These are phyloP conservation scores for Pichia sorboxylosa DNA, from an alignment of 1,139 yeast genomes.

Conservation along the genomic window DNA sequence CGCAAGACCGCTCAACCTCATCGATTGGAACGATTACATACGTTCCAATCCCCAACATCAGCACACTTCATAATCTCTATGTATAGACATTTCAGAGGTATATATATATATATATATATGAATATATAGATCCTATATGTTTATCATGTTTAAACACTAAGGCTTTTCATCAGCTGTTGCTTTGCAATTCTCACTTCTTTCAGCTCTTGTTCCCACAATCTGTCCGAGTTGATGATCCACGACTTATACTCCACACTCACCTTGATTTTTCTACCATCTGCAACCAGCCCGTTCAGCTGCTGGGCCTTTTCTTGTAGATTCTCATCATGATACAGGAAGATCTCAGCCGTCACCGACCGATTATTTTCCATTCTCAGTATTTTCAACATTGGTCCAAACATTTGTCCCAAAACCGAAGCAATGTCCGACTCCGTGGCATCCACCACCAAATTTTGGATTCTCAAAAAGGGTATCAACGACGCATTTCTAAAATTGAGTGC, in stretches of 20 bases:
- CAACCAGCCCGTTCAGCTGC: conserved; percentile 10
- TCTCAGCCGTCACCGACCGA: conserved; percentile 16
- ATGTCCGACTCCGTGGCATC: conserved; percentile 15
- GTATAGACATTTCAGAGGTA: neutral
- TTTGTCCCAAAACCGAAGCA: conserved; percentile 4
- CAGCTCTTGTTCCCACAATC: conserved; percentile 10
- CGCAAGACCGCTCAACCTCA: conserved; percentile 20
- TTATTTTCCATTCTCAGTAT: conserved; percentile 4
- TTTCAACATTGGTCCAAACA: conserved; percentile 6
- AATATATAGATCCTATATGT: neutral
- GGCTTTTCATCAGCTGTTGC: conserved; percentile 2
- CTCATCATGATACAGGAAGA: conserved; percentile 14
- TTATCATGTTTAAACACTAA: neutral
- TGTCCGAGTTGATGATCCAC: conserved; percentile 8
- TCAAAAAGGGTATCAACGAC: conserved; percentile 13
- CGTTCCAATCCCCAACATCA: too few relatives aligned
- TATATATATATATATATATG: neutral
- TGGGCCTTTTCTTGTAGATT: conserved; percentile 9
- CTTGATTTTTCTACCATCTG: conserved; percentile 15
- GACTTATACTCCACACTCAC: conserved; percentile 12
- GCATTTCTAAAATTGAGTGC: conserved; percentile 13
- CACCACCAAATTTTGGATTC: conserved; percentile 14
- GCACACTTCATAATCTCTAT: neutral
- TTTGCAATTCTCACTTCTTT: conserved; percentile 7
- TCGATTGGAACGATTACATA: too few relatives aligned